Percentiles rank a stretch among this genome's conserved stretches.
Conservation (phyloP, 345 rosid genomes). For the Kandelia obovata region DNA sequence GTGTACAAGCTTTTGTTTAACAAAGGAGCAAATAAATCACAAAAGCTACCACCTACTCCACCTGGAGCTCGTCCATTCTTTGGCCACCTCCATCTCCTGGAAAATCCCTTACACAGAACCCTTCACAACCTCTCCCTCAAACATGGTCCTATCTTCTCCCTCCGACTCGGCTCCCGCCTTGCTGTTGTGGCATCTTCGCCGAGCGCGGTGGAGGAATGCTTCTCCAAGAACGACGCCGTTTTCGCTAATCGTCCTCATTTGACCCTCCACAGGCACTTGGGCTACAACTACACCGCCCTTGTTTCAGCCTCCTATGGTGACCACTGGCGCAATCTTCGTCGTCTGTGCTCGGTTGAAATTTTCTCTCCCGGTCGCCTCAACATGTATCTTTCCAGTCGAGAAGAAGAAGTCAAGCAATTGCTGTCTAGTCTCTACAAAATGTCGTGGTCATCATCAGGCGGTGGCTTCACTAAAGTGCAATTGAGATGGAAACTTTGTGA, state of each 20-base stretch:
- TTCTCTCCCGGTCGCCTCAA: conserved; percentile 9
- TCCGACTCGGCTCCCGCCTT: conserved; percentile 11
- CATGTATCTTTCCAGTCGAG: neutral
- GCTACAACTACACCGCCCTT: conserved; percentile 6
- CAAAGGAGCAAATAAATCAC: no score
- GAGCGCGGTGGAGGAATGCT: no score
- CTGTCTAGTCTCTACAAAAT: neutral
- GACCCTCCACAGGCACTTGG: neutral
- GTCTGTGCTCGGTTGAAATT: neutral
- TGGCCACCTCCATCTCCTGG: conserved; percentile 19
- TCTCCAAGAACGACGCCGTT: neutral
- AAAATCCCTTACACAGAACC: conserved; percentile 6
- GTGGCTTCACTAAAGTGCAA: neutral
- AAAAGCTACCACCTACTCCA: no score
- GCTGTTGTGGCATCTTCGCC: conserved; percentile 11
- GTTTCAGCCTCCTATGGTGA: conserved; percentile 5
- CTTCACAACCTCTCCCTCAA: conserved; percentile 1
- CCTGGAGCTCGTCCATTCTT: neutral
- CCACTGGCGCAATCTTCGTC: conserved; percentile 1
- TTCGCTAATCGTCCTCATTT: conserved; percentile 7
- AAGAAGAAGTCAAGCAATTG: conserved; percentile 9
- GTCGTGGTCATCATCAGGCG: neutral
- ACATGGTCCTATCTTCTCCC: conserved; percentile 15
- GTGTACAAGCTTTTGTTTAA: no score
- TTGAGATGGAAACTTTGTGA: neutral